Evolutionary conservation across 2,329 filamentous ascomycete species (phyloP).

Genomic region (Alternaria postmessia): DNA sequence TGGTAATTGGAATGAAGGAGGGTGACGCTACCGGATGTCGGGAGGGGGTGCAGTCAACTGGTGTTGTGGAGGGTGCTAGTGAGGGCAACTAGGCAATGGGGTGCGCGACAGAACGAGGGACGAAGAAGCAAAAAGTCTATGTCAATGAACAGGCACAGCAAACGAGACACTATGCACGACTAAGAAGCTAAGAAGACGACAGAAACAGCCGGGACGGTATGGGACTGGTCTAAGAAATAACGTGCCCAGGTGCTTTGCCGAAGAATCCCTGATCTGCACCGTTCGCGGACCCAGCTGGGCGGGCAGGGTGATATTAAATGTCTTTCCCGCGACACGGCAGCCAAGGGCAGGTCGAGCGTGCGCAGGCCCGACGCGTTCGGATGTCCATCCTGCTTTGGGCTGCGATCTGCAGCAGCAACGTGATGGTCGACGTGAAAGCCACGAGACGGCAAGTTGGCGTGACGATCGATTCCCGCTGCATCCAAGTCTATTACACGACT

Average conservation of each 20-base stretch:
- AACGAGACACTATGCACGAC: constrained; percentile 3
- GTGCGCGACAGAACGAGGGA: constrained; percentile 9
- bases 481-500: neutral
- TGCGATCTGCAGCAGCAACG: constrained; percentile 11
- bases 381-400: constrained; percentile 1
- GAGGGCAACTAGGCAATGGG: neutral
- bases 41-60: constrained; percentile 16
- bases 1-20: constrained; percentile 4
- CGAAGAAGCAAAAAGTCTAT: constrained; percentile 12
- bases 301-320: constrained; percentile 12
- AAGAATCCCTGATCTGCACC: constrained; percentile 20
- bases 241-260: constrained; percentile 12
- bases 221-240: constrained; percentile 17
- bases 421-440: constrained; percentile 1
- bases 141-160: neutral
- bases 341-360: constrained; percentile 13
- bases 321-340: constrained; percentile 14
- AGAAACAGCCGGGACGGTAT: constrained; percentile 5
- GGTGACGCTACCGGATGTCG: constrained; percentile 18
- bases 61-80: constrained; percentile 1
- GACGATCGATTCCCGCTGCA: constrained; percentile 17
- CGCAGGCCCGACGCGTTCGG: neutral
- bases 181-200: neutral
- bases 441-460: constrained; percentile 15
- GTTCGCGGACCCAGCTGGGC: constrained; percentile 11